Evolutionary conservation across 2,329 filamentous ascomycete genomes (phyloP).

Genomic region (Fusarium phyllophilum): DNA sequence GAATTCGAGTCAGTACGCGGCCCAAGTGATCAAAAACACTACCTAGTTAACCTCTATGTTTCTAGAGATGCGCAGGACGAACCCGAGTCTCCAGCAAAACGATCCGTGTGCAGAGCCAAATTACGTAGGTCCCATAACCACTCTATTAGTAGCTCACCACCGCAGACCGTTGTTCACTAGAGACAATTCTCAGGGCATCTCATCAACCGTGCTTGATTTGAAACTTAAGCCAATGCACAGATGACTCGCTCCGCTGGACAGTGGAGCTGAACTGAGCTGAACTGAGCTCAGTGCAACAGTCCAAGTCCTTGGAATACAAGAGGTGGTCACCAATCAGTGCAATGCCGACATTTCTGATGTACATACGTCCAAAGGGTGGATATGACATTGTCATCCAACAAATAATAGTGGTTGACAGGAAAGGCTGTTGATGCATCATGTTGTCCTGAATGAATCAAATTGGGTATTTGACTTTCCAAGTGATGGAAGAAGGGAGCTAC

Average conservation of each 20-base stretch:
- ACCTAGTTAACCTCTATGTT: not conserved
- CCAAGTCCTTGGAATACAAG: constrained; percentile 1
- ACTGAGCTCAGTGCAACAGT: constrained; percentile 10
- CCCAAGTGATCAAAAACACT: not conserved
- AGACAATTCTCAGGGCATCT: constrained; percentile 15
- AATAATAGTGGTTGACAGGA: not conserved
- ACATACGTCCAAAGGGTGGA: not conserved
- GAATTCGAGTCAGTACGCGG: constrained; percentile 17
- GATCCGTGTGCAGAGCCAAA: constrained; percentile 2
- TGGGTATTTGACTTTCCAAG: not conserved
- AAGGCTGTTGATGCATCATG: not conserved
- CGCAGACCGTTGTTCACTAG: not conserved
- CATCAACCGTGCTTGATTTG: constrained; percentile 23
- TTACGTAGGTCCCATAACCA: constrained; percentile 16
- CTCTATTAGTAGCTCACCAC: constrained; percentile 11
- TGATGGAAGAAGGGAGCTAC: constrained; percentile 6
- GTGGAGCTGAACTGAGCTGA: constrained; percentile 9
- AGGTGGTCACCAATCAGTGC: constrained; percentile 17
- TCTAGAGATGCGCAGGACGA: not conserved
- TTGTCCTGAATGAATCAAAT: constrained; percentile 17
- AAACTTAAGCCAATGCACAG: constrained; percentile 9
- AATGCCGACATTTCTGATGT: constrained; percentile 14
- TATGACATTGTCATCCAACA: constrained; percentile 6
- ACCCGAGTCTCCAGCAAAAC: not conserved
- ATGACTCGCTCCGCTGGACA: not conserved